Evolutionary conservation across 1,139 yeast genomes (phyloP).

Genomic region (Geotrichum cucujoidarum): DNA sequence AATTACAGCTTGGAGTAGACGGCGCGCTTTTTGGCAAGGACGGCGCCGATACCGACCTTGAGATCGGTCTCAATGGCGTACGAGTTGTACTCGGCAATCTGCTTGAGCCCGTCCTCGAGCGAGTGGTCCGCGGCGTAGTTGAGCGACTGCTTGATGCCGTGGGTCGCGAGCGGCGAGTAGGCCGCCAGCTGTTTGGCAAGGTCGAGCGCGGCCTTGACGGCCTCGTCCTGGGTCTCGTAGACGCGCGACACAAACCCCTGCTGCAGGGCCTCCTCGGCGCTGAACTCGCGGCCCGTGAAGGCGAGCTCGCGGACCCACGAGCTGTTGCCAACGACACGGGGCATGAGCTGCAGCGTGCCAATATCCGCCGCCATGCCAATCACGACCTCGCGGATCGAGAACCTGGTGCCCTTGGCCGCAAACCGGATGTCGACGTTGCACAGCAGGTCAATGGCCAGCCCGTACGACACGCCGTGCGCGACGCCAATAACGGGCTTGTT

Average conservation of each 20-base stretch:
- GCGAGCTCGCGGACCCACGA: slow-evolving; percentile 60
- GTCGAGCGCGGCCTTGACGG: slow-evolving; percentile 46
- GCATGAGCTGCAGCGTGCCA: slow-evolving; percentile 69
- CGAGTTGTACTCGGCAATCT: slow-evolving; percentile 53
- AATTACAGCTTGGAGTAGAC: slow-evolving; percentile 30
- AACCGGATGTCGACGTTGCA: slow-evolving; percentile 56
- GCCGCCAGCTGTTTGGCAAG: slow-evolving; percentile 49
- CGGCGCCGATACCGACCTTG: slow-evolving; percentile 32
- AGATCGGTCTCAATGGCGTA: slow-evolving; percentile 40
- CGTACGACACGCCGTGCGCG: slow-evolving; percentile 48
- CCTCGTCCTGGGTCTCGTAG: slow-evolving; percentile 46
- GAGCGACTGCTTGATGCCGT: slow-evolving; percentile 58
- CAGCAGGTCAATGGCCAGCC: slow-evolving; percentile 66
- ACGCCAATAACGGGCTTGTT: slow-evolving; percentile 44
- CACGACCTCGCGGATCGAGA: slow-evolving; percentile 65
- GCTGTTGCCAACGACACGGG: slow-evolving; percentile 49
- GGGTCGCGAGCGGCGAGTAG: slow-evolving; percentile 56
- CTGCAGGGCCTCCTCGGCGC: slow-evolving; percentile 51
- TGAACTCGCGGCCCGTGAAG: slow-evolving; percentile 57
- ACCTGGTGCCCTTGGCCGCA: slow-evolving; percentile 49
- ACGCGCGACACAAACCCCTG: slow-evolving; percentile 54
- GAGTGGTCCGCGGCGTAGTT: slow-evolving; percentile 48
- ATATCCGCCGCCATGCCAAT: slow-evolving; percentile 78
- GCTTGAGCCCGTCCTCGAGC: slow-evolving; percentile 47
- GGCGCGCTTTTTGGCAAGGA: slow-evolving; percentile 32